A percentile compares a stretch with the other conserved stretches of the same genome.
Conservation (phyloP, 2,329 filamentous ascomycete species). For the Ophiosphaerella narmari region DNA sequence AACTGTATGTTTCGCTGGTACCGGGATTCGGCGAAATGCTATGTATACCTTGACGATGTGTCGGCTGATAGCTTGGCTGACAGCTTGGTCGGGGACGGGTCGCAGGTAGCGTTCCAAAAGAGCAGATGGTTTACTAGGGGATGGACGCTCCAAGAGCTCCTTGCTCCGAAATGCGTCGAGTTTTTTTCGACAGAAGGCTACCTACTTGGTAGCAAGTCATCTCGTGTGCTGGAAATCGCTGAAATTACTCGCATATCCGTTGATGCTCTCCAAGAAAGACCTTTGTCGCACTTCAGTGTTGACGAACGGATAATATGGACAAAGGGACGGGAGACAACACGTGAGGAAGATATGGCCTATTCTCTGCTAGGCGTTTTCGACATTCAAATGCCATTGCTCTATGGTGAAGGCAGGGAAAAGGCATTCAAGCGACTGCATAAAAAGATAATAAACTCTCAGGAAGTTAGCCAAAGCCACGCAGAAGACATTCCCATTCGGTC, state of each 20-base stretch:
- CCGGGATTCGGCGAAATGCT: no score
- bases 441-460: background rate
- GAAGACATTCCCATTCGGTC: background rate
- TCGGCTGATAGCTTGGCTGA: background rate
- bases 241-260: conserved; percentile 9
- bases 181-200: conserved; percentile 18
- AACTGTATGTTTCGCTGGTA: no score
- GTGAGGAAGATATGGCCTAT: conserved; percentile 21
- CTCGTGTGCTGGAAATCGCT: conserved; percentile 3
- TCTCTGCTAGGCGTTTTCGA: conserved; percentile 17
- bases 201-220: conserved; percentile 9
- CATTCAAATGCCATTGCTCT: conserved; percentile 17
- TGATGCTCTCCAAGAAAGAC: conserved; percentile 4
- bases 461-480: background rate
- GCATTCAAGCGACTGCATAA: conserved; percentile 14
- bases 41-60: conserved; percentile 1
- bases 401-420: conserved; percentile 30
- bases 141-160: conserved; percentile 14
- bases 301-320: conserved; percentile 19
- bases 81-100: background rate
- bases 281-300: conserved; percentile 13
- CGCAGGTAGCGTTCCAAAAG: background rate
- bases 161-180: conserved; percentile 17
- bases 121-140: conserved; percentile 13
- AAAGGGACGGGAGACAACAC: conserved; percentile 14